These are phyloP conservation scores for Avena atlantica DNA, from an alignment of 176 grass and related monocot species.

Conservation along the genomic window DNA sequence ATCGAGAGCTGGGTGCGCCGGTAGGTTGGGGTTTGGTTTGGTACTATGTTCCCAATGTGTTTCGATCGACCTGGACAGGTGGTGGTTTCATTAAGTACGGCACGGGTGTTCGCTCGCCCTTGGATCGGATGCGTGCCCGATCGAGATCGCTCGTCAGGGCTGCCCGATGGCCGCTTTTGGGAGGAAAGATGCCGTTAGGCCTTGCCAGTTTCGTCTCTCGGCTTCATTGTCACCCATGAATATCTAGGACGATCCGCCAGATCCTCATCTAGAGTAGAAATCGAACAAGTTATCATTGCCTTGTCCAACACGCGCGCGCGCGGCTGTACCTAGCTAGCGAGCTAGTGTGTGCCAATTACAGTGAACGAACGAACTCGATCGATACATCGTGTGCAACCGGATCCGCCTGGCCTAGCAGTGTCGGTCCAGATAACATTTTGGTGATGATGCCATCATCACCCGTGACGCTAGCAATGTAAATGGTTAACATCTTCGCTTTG, in stretches of 20 bases:
- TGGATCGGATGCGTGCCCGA: not conserved
- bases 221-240: not conserved
- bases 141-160: not conserved
- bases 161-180: not conserved
- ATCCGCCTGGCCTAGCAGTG: too few species aligned
- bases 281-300: not conserved
- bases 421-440: too few species aligned
- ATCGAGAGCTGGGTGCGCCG: not conserved
- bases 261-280: not conserved
- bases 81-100: not conserved
- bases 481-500: too few species aligned
- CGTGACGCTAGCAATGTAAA: too few species aligned
- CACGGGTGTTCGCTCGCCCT: not conserved
- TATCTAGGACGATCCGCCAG: not conserved
- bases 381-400: too few species aligned
- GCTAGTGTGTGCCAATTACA: too few species aligned
- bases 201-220: not conserved
- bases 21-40: not conserved
- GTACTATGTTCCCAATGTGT: not conserved
- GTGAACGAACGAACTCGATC: too few species aligned
- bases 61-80: not conserved
- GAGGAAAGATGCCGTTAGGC: conserved; percentile 1
- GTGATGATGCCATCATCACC: too few species aligned
- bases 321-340: too few species aligned
- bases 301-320: not conserved